phyloP scores from a whole-genome alignment of 1,139 yeast species.

The Magnusiomyces suaveolens region DNA sequence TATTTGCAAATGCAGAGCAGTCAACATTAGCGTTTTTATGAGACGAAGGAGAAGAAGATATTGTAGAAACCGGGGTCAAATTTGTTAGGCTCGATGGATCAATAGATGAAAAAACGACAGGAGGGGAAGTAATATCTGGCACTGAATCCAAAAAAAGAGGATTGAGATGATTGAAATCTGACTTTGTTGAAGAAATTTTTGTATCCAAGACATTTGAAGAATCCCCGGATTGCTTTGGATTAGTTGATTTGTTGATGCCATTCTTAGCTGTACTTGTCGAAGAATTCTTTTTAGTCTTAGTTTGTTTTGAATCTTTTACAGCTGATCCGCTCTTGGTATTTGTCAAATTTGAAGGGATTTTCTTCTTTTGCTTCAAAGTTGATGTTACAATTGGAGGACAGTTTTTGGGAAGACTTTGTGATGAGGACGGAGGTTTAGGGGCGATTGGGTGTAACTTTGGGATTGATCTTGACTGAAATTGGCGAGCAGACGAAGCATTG shows the following conservation, averaged over 20 bases:
- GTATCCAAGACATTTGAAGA: not conserved
- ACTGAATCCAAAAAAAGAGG: not conserved
- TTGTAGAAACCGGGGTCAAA: not conserved
- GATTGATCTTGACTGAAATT: not conserved
- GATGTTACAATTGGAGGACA: not conserved
- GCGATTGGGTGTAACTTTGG: constrained; percentile 4
- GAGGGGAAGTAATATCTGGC: not conserved
- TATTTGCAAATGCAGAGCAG: too few relatives aligned
- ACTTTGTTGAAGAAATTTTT: not conserved
- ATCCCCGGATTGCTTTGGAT: too few relatives aligned
- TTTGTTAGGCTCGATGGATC: not conserved
- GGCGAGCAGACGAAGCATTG: not conserved
- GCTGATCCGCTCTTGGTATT: too few relatives aligned
- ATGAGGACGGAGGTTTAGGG: not conserved
- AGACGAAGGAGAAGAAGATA: not conserved
- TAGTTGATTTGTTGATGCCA: too few relatives aligned
- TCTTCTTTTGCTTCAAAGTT: not conserved
- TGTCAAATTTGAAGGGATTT: too few relatives aligned
- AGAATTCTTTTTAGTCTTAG: too few relatives aligned
- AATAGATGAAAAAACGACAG: not conserved
- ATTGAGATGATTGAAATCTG: not conserved
- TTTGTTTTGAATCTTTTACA: too few relatives aligned
- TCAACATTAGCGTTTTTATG: not conserved
- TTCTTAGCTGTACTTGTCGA: too few relatives aligned
- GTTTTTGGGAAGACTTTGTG: not conserved